Percentiles rank a stretch among this genome's conserved stretches.
These are phyloP conservation scores for Mortierella sp. DNA, from an alignment of 371 early-diverging fungal genomes.

Conservation along the genomic window DNA sequence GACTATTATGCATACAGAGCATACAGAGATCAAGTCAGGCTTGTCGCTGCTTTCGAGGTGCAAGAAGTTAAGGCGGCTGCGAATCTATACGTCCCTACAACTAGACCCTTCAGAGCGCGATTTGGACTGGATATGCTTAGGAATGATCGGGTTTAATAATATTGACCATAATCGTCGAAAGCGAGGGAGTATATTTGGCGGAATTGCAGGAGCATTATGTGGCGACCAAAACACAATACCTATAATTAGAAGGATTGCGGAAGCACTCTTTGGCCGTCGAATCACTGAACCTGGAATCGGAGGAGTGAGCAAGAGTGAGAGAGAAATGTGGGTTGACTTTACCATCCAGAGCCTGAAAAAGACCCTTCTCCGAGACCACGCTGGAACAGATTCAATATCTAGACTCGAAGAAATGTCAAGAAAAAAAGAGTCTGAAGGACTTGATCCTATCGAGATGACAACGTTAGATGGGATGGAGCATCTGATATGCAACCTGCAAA, in stretches of 20 bases:
- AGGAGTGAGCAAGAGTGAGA: slow-evolving; percentile 1
- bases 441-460: slow-evolving; percentile 13
- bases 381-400: neutral
- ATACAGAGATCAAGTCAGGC: neutral
- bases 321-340: neutral
- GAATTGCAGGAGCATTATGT: neutral
- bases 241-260: neutral
- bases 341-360: neutral
- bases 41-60: slow-evolving; percentile 6
- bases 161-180: too few relatives aligned
- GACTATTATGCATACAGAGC: neutral
- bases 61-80: neutral
- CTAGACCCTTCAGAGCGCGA: neutral
- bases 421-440: neutral
- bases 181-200: neutral
- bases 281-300: neutral
- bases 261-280: neutral
- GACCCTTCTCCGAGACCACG: neutral
- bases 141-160: neutral
- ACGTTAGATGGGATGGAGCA: neutral
- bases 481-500: neutral
- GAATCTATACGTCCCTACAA: neutral
- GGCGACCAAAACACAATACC: neutral
- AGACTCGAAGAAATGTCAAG: neutral
- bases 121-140: slow-evolving; percentile 13